Evolutionary conservation across 306 rosid species (phyloP).

Genomic region (Fragaria vesca): DNA sequence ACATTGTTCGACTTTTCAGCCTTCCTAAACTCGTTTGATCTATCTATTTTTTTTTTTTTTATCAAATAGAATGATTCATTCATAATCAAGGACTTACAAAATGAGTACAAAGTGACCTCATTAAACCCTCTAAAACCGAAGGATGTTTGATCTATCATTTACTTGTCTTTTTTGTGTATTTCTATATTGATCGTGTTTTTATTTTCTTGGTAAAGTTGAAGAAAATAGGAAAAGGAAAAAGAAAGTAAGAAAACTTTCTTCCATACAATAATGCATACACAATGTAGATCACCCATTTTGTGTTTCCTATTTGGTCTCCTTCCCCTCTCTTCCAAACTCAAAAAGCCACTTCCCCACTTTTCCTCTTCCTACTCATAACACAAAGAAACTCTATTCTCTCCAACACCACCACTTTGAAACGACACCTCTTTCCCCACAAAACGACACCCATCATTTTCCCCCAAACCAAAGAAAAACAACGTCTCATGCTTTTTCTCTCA

Average conservation of each 20-base stretch:
- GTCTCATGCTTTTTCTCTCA: constrained; percentile 31
- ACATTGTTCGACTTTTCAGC: no score
- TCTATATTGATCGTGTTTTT: not conserved
- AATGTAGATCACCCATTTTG: constrained; percentile 1
- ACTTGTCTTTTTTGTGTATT: no score
- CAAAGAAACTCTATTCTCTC: not conserved
- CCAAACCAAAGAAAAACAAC: not conserved
- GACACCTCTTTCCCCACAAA: constrained; percentile 29
- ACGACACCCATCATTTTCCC: constrained; percentile 28
- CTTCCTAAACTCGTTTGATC: no score
- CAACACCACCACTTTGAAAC: constrained; percentile 26
- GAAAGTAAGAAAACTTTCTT: not conserved
- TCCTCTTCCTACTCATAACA: not conserved
- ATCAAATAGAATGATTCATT: no score
- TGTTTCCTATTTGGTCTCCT: not conserved
- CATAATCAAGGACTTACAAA: no score
- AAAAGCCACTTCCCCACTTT: not conserved
- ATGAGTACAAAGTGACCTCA: no score
- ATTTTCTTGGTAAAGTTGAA: not conserved
- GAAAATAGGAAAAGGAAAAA: not conserved
- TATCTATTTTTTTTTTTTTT: no score
- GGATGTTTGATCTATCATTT: no score
- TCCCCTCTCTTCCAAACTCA: not conserved
- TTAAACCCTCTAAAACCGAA: no score
- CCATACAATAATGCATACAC: not conserved